A percentile compares a stretch with the other conserved stretches of the same genome.
Conservation (phyloP, 768 basidiomycete genomes). For the Clitopilus passeckerianus region DNA sequence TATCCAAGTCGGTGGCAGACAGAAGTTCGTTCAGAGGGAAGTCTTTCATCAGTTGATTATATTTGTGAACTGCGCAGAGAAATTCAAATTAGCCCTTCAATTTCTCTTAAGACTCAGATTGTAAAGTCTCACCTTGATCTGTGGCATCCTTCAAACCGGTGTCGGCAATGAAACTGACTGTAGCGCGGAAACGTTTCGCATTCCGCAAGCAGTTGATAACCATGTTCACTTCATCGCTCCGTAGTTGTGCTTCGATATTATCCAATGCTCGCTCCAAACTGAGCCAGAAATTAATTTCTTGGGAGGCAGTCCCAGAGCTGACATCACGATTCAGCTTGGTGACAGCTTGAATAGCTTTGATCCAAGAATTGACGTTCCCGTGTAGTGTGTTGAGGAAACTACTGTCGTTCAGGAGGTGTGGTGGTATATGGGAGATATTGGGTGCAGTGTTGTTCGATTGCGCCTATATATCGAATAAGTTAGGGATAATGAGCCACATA, state of each 20-base stretch:
- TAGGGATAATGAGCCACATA: neutral
- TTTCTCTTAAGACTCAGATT: neutral
- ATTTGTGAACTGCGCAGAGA: constrained; percentile 75
- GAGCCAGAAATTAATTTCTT: constrained; percentile 99
- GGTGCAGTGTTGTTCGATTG: constrained; percentile 55
- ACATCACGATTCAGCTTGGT: constrained; percentile 96
- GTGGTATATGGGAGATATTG: constrained; percentile 71
- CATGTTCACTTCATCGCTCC: constrained; percentile 89
- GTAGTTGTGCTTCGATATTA: constrained; percentile 86
- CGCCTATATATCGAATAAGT: constrained; percentile 22
- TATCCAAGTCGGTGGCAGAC: constrained; percentile 93
- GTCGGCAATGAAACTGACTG: constrained; percentile 96
- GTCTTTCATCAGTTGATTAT: constrained; percentile 98
- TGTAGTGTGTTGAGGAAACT: constrained; percentile 92
- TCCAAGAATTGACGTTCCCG: constrained; percentile 94
- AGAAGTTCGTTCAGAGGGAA: constrained; percentile 96
- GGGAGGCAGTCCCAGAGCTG: constrained; percentile 89
- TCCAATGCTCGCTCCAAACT: constrained; percentile 92
- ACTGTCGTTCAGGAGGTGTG: constrained; percentile 76
- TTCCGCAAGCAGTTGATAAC: constrained; percentile 92
- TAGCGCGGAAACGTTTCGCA: constrained; percentile 95
- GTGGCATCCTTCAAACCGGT: constrained; percentile 94
- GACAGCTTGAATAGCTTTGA: constrained; percentile 95
- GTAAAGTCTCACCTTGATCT: constrained; percentile 62
- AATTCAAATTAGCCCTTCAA: neutral